phyloP scores from a whole-genome alignment of 2,329 filamentous ascomycete genomes.

The Aureobasidium leucospermi region DNA sequence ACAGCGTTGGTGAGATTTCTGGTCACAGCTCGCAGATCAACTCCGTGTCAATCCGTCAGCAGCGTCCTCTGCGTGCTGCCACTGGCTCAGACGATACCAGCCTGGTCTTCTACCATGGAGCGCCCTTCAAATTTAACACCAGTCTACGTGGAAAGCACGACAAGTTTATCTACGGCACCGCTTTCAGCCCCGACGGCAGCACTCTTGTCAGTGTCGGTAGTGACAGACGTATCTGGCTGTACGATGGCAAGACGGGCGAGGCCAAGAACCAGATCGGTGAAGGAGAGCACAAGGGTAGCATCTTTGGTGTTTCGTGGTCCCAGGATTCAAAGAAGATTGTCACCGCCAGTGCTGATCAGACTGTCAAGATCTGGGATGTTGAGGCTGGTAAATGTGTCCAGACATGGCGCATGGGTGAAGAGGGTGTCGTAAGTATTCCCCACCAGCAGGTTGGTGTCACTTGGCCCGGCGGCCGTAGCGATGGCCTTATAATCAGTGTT shows the following conservation, averaged over 20 bases:
- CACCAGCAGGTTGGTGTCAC: conserved; percentile 94
- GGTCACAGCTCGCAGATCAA: conserved; percentile 91
- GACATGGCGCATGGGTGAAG: conserved; percentile 76
- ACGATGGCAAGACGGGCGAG: conserved; percentile 93
- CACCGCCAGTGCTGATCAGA: conserved; percentile 90
- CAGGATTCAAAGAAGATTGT: conserved; percentile 78
- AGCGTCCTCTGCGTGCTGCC: conserved; percentile 82
- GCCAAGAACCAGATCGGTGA: conserved; percentile 69
- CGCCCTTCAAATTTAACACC: conserved; percentile 92
- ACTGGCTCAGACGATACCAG: conserved; percentile 87
- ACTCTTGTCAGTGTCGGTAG: conserved; percentile 80
- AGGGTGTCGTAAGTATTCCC: conserved; percentile 61
- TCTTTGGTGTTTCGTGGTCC: conserved; percentile 87
- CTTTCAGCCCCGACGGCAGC: conserved; percentile 82
- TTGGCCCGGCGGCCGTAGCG: conserved; percentile 73
- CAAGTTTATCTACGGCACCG: conserved; percentile 80
- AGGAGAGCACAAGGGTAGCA: conserved; percentile 82
- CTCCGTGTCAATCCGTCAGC: conserved; percentile 78
- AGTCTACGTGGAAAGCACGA: conserved; percentile 72
- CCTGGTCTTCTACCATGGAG: conserved; percentile 86
- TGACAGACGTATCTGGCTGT: conserved; percentile 88
- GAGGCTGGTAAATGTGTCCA: conserved; percentile 70
- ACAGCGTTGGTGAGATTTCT: conserved; percentile 87
- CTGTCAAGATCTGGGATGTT: conserved; percentile 88
- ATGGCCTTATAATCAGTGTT: conserved; percentile 83